Base-by-base conservation (phyloP, 1,284 basidiomycete genomes). In the Boletus mariae region DNA sequence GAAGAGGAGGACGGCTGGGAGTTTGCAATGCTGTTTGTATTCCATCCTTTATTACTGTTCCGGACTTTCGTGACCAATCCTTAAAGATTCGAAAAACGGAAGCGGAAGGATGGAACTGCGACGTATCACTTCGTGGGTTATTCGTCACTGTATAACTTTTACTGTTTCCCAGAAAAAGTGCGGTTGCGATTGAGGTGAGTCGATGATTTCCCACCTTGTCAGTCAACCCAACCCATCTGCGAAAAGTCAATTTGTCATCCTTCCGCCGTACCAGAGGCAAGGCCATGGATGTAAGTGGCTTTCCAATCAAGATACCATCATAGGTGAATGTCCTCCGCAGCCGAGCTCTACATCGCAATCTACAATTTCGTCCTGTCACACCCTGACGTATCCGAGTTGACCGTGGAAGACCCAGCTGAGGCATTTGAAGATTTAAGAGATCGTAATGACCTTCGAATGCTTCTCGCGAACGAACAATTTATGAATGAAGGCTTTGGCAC, bases 381-480 rank as follows among this genome's bases (percentile, higher is more conserved):
- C 38, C 73, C 84, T 0, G 75, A 80, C 42, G 84, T 98, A 32
- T 84, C 87, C 10, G 96, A 99, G 70, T 75, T 99, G 49, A 98
- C 94, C 0, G 90, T 99, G 20, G 96, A 99, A 74, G 96, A 99
- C 68, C 96, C 96, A 0, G 93, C 93, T 0, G 96, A 99, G 71
- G 89, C 91, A 9, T 96, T 97, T 65, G 94, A 97, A 68, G 93
- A 97, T 65, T 78, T 99, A 51, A 82, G 96, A 34, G 97, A 99
- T 72, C 85, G 90, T 47, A 91, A 91, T 63, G 97, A 99, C 69
- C 79, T 99, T 26, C 77, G 82, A 56, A 88, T 90, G 78, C 77
- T 98, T n/a, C 75, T 92, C 20, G 69, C 74, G 1, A 73, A 87
- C 57, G 73, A 80, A 55, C 73, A 72, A 44, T 90, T 92, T 68